Base-by-base conservation (phyloP, 768 basidiomycete species). In the Hericium rajendrae region DNA sequence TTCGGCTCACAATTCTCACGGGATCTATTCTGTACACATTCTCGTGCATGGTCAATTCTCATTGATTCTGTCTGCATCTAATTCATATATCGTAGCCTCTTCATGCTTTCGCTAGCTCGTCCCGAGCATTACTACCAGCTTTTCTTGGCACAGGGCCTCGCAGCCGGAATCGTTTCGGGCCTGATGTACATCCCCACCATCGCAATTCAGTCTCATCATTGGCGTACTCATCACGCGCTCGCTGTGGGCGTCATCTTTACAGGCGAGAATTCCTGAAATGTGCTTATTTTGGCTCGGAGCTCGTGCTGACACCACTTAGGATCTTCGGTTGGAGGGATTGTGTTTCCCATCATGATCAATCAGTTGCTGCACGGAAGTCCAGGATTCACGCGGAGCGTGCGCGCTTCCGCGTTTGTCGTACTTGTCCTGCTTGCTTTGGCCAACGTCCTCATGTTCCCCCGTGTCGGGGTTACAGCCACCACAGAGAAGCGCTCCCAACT, bases 111-210 rank as follows among this genome's bases (percentile, higher is more conserved):
- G 2, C 67, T 81, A 3, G 71, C 70, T 0, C 67, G 78, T 57
- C 78, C 78, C 0, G 69, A 76, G 46, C 71, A 76, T 54, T 78
- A 75, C 64, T 80, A 78, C 55, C 79, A 81, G 59, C 71, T 76
- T 18, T 78, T 83, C 60, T 71, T 84, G 2, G 70, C 78, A 0
- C 81, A 84, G 68, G 81, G 79, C 1, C 66, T 83, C 10, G 81
- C 78, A 0, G 76, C 78, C 70, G 83, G 83, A 0, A 66, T 82
- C 15, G 80, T 80, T 18, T 75, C 77, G 70, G 82, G 82, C 1
- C 60, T 82, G 38, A 71, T 81, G 60, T 82, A 81, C 64, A 60
- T 82, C 1, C 83, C 82, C 0, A 72, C 76, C 8, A 63, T 81
- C 26, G 74, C 77, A 13, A 70, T 82, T n/a, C 71, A 77, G 6